These are phyloP conservation scores for Suillus americanus DNA, from an alignment of 768 basidiomycete genomes.

Conservation along the genomic window DNA sequence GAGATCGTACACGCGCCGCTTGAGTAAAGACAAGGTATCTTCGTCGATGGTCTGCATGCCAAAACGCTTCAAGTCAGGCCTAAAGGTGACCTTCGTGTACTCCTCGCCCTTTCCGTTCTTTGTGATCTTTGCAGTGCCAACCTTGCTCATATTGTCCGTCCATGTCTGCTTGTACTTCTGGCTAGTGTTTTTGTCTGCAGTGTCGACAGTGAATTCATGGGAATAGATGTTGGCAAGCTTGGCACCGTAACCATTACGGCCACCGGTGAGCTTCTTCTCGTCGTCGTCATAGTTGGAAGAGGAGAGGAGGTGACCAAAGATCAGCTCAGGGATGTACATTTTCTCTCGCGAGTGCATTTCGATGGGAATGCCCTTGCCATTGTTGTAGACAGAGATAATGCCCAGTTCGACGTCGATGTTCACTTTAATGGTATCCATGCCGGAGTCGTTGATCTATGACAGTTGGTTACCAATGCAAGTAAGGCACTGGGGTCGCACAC, in stretches of 20 bases:
- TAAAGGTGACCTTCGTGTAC: slow-evolving; percentile 91
- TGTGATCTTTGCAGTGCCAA: slow-evolving; percentile 89
- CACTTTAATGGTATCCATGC: slow-evolving; percentile 91
- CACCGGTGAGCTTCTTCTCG: slow-evolving; percentile 98
- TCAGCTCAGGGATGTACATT: slow-evolving; percentile 94
- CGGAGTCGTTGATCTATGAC: slow-evolving; percentile 81
- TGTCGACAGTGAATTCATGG: slow-evolving; percentile 92
- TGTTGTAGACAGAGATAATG: slow-evolving; percentile 92
- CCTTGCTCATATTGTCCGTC: slow-evolving; percentile 89
- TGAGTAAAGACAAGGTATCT: slow-evolving; percentile 84
- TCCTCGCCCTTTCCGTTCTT: slow-evolving; percentile 87
- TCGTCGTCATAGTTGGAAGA: slow-evolving; percentile 98
- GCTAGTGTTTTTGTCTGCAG: slow-evolving; percentile 79
- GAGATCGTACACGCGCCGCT: slow-evolving; percentile 95
- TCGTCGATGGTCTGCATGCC: slow-evolving; percentile 90
- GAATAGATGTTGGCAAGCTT: slow-evolving; percentile 99
- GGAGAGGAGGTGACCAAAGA: slow-evolving; percentile 93
- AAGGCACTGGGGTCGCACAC: slow-evolving; percentile 14
- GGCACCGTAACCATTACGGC: slow-evolving; percentile 97
- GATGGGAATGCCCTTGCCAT: slow-evolving; percentile 94
- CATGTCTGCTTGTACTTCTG: slow-evolving; percentile 97
- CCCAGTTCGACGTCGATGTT: slow-evolving; percentile 81
- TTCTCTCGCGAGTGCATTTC: slow-evolving; percentile 93
- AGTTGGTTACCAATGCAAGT: not conserved
- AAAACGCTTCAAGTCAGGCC: slow-evolving; percentile 88